Conservation (phyloP, 2,329 filamentous ascomycete species). For the Diaporthe caulivora region DNA sequence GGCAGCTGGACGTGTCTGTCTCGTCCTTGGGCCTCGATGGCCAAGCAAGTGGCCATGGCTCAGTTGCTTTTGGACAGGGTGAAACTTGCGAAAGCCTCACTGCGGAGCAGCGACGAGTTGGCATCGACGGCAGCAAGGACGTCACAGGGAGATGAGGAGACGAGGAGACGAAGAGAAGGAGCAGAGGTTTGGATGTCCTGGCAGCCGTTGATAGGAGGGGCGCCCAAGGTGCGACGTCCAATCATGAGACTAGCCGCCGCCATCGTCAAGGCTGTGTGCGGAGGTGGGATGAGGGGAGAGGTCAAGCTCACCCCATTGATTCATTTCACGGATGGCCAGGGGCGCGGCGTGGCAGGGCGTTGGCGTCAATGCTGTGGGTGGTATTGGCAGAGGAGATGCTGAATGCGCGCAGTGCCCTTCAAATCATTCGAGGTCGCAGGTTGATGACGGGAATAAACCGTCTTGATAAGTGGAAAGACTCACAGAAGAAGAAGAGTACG, state of each 20-base stretch:
- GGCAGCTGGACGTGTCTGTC: too few species aligned
- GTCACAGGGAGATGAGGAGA: not conserved
- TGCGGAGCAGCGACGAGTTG: not conserved
- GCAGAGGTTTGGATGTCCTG: not conserved
- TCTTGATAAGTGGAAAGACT: too few species aligned
- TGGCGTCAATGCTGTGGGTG: constrained; percentile 21
- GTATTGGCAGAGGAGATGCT: constrained; percentile 16
- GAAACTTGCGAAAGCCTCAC: constrained; percentile 6
- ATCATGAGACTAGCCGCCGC: constrained; percentile 25
- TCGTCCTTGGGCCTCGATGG: not conserved
- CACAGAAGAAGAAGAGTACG: too few species aligned
- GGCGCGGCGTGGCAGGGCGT: constrained; percentile 23
- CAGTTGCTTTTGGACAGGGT: not conserved
- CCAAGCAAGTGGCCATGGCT: constrained; percentile 17
- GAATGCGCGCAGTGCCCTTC: not conserved
- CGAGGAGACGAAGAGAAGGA: not conserved
- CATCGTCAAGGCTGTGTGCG: constrained; percentile 19
- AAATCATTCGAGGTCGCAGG: constrained; percentile 6
- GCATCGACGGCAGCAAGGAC: not conserved
- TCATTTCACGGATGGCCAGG: constrained; percentile 19
- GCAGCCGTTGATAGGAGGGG: constrained; percentile 29
- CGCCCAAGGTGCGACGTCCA: not conserved
- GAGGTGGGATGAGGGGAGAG: constrained; percentile 1
- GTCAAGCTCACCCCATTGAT: constrained; percentile 1
- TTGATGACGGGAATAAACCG: not conserved